A percentile compares a stretch with the other conserved stretches of the same genome.
Conservation (phyloP, 179 eudicot species). For the Beta corolliflora region DNA sequence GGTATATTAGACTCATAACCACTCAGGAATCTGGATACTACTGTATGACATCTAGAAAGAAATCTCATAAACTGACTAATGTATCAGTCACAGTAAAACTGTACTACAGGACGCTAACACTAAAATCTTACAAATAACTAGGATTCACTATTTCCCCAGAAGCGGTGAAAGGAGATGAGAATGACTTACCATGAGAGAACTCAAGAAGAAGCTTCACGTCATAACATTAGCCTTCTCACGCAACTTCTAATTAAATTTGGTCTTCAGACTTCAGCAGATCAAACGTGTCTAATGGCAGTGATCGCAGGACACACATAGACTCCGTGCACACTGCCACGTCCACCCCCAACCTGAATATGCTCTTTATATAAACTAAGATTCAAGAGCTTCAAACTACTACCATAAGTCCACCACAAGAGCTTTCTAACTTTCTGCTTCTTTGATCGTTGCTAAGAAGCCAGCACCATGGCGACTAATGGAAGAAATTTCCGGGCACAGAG, state of each 20-base stretch:
- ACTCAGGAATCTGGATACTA: too few species aligned
- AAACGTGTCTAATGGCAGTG: conserved; percentile 26
- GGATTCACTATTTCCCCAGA: background rate
- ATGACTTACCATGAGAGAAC: background rate
- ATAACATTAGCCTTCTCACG: too few species aligned
- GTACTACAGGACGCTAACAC: background rate
- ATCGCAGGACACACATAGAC: conserved; percentile 25
- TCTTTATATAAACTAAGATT: background rate
- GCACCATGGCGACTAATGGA: conserved; percentile 41
- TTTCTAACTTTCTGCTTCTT: background rate
- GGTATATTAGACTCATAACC: too few species aligned
- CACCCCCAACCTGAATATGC: background rate
- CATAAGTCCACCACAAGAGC: background rate
- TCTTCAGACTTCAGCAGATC: background rate
- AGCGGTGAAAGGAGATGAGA: conserved; percentile 21
- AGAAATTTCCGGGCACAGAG: conserved; percentile 65
- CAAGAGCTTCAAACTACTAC: background rate
- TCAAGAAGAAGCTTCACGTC: too few species aligned
- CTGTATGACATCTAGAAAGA: too few species aligned
- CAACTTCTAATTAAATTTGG: too few species aligned
- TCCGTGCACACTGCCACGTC: conserved; percentile 21
- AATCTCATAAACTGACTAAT: too few species aligned
- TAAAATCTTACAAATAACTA: background rate
- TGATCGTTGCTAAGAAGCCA: background rate
- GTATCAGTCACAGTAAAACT: too few species aligned